Base-by-base conservation (phyloP, 768 basidiomycete genomes). In the Candolleomyces aberdarensis region DNA sequence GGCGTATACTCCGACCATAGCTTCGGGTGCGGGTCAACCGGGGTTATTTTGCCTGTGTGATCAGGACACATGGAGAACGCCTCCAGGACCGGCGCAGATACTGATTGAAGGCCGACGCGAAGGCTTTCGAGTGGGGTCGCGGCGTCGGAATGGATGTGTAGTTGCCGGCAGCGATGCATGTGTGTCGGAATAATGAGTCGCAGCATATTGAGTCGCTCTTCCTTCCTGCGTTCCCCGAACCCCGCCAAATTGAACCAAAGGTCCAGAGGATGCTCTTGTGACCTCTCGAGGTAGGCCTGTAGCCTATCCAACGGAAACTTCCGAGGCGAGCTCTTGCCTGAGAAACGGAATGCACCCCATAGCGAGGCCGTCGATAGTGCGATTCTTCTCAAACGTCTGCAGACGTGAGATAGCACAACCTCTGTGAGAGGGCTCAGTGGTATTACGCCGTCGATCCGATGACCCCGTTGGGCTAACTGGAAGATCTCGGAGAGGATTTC, bases 381-480 rank as follows among this genome's bases (percentile, higher is more conserved):
- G 26, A 26, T 26, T 26, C 26, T 26, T 26, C 70, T 63, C 68
- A 68, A 71, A 15, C 53, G 59, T 1, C 60, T 46, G 49, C 70
- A 71, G 4, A 71, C 67, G 53, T 68, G 68, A 1, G 68, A 67
- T 9, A 71, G 57, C 10, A 61, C 58, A 9, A 71, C 64, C 43
- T 68, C 68, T 7, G 32, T 17, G 5, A 55, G 13, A 15, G 53
- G 53, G 22, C 40, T 55, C 7, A n/a, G 15, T 43, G 41, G 41
- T 43, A 57, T 58, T 22, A 63, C 47, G 8, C n/a, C 8, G 4
- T 47, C 31, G 19, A 22, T 58, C 41, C 36, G 58, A 10, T 62
- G 50, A 2, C 26, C 51, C 13, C 43, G 43, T 39, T 56, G 57
- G 1, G 62, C 59, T 6, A 48, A 49, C 10, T 58, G 19, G 48